Evolutionary conservation across 805 yeast genomes (phyloP), one percentile per base, ranked within the genome.

Genomic region (Ogataea glucozyma): DNA sequence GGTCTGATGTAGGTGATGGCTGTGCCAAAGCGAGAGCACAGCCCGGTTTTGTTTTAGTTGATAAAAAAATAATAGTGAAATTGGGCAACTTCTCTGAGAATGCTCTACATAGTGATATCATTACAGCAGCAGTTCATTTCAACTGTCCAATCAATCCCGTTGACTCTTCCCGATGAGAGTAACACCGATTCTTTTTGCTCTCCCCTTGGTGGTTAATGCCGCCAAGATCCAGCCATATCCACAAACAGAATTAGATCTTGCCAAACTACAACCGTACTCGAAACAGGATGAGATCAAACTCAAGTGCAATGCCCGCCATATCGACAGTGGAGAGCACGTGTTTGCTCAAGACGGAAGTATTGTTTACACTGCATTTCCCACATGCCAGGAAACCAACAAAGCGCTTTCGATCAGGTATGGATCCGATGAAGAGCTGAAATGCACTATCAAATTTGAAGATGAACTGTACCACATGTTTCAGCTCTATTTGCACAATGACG

Each of bases 251-350:
- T 22, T 51, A 11, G 56, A 52, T 14, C 23, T 51, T 4, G 23
- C 42, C 3, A 46, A 44, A 3, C 49, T 46, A 27, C 41, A 44
- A 10, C 31, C 52, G 2, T 61, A 60, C 54, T 33, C 51, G 4
- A 18, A 22, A 1, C 73, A 74, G 4, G 76, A 78, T 37, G 62
- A 58, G 6, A 59, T 83, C 11, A 62, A 71, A 32, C 54, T 83
- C 38, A 76, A 74, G 51, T 85, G 93, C 60, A 84, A 81, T 46
- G 62, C 75, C 38, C 70, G 93, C 54, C 76, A 82, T 49, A 85
- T 85, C 40, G 87, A 83, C 51, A 78, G 72, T 48, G 93, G 93
- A 41, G 91, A 85, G 58, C 91, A 85, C 65, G 71, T 76, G 44
- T 81, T 81, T 48, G 88, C 83, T 56, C 71, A 69, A n/a, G 64